Conservation (phyloP, 345 rosid genomes). For the Arabidopsis thaliana region TAIR10.1 NC_003075.7:5814001-5814500, state of each 20-base stretch:
- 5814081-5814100: slow-evolving; percentile 24
- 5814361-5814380: slow-evolving; percentile 79
- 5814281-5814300: slow-evolving; percentile 54
- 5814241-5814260: background rate
- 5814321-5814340: slow-evolving; percentile 59
- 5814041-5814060: slow-evolving; percentile 6
- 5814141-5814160: background rate
- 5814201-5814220: background rate
- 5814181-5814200: background rate
- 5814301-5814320: slow-evolving; percentile 68
- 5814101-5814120: background rate
- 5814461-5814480: slow-evolving; percentile 64
- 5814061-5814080: slow-evolving; percentile 26
- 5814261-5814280: slow-evolving; percentile 43
- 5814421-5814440: slow-evolving; percentile 78
- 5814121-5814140: background rate
- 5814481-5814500: slow-evolving; percentile 74
- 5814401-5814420: slow-evolving; percentile 70
- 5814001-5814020: slow-evolving; percentile 15
- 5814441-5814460: slow-evolving; percentile 75
- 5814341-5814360: slow-evolving; percentile 52
- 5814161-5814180: background rate
- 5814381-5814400: slow-evolving; percentile 62
- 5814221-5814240: background rate
- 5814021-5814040: background rate